These are phyloP conservation scores for Populus tomentosa DNA, from an alignment of 441 rosid species.

Conservation along the genomic window DNA sequence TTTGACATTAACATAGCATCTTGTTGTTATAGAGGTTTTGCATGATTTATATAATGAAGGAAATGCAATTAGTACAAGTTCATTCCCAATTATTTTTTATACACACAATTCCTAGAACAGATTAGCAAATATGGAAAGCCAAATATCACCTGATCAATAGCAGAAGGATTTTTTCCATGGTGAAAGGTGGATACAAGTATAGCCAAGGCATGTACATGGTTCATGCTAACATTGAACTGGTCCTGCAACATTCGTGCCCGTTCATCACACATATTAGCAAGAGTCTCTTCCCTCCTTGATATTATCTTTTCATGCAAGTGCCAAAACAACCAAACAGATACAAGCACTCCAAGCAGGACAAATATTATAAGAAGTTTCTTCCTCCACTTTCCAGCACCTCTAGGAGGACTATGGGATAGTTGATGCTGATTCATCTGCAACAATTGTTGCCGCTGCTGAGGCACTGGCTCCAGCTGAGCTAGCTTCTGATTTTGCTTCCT, in stretches of 20 bases:
- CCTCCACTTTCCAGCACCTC: constrained; percentile 73
- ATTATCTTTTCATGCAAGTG: constrained; percentile 33
- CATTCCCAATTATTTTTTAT: background rate
- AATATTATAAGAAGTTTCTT: constrained; percentile 54
- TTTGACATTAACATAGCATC: background rate
- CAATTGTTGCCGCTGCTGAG: constrained; percentile 39
- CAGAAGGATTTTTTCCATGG: constrained; percentile 92
- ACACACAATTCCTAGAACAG: background rate
- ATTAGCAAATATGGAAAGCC: background rate
- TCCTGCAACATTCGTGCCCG: constrained; percentile 97
- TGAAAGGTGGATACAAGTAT: constrained; percentile 97
- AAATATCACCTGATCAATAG: constrained; percentile 82
- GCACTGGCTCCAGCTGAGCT: constrained; percentile 32
- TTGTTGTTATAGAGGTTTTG: background rate
- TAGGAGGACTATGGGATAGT: constrained; percentile 41
- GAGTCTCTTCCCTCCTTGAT: constrained; percentile 60
- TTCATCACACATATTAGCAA: constrained; percentile 93
- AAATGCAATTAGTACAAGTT: background rate
- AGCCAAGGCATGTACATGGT: constrained; percentile 97
- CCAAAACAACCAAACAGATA: constrained; percentile 69
- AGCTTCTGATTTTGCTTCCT: constrained; percentile 28
- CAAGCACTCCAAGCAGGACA: constrained; percentile 49
- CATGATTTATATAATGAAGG: background rate
- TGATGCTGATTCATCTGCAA: constrained; percentile 56
- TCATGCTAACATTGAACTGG: constrained; percentile 98